A percentile compares a stretch with the other conserved stretches of the same genome.
Evolutionary conservation across 306 rosid species (phyloP).

Genomic region (Quercus agrifolia): DNA sequence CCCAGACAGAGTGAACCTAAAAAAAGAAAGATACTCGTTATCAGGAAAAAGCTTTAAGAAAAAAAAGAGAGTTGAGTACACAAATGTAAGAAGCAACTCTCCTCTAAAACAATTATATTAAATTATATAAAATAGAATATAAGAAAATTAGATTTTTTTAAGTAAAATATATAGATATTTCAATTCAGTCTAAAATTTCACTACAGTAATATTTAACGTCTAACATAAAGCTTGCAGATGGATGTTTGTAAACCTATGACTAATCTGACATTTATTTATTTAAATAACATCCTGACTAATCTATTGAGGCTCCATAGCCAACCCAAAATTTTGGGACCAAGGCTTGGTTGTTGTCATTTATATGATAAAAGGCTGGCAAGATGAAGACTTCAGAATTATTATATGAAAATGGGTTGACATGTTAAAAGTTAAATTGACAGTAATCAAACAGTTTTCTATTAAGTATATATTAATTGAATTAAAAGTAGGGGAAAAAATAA

Average conservation of each 20-base stretch:
- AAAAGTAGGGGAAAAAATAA: not conserved
- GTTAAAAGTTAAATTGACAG: not conserved
- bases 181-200: not conserved
- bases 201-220: not conserved
- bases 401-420: not conserved
- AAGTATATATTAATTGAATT: not conserved
- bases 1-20: conserved; percentile 99
- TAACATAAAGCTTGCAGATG: not conserved
- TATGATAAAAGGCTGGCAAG: too few species aligned
- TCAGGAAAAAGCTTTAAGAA: not conserved
- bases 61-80: not conserved
- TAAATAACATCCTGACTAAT: too few species aligned
- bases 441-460: not conserved
- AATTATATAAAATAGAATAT: not conserved
- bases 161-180: not conserved
- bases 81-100: not conserved
- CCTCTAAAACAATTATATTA: not conserved
- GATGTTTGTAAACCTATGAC: not conserved
- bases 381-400: not conserved
- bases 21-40: not conserved
- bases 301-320: too few species aligned
- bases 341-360: too few species aligned
- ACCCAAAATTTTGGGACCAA: too few species aligned
- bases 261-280: not conserved
- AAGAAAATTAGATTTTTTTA: not conserved